Evolutionary conservation across 139 green algal species (phyloP), one percentile per base, ranked within the genome.

Genomic region (Limnomonas spitsbergensis): DNA sequence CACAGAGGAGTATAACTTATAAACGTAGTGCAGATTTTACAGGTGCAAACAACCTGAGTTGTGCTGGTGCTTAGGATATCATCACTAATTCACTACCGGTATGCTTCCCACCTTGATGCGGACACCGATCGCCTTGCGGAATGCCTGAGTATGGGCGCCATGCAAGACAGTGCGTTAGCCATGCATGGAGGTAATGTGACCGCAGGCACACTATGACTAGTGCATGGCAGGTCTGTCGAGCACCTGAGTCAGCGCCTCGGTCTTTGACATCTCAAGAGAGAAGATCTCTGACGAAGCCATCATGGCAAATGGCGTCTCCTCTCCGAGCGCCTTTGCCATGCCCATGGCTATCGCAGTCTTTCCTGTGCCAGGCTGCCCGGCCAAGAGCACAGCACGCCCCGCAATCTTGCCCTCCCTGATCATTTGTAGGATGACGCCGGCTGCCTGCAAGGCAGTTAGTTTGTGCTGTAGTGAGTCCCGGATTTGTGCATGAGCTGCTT

Each of bases 331-430:
- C 78, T 98, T 98, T 2, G 94, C 92, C 91, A 99, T 97, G 37
- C 94, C 90, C 94, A 98, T 98, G 29, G 95, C 95, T 61, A 98
- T 98, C 40, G 95, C 95, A 1, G 95, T 99, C 85, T 98, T 98
- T 40, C 95, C 95, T 2, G 96, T 98, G 54, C 96, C 96, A 0
- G 96, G 95, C 87, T 97, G 93, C 0, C 96, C 96, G 0, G 95
- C 96, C 40, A 99, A 77, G 66, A 99, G 86, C 66, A 99, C 92
- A 4, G 88, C 96, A 2, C 96, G 84, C 0, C 96, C 96, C 2
- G 96, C 96, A 80, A 99, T 99, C 74, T 95, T 94, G 29, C 96
- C 96, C 37, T 97, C 93, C 53, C 88, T 91, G 78, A 99, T 98
- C 95, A 99, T 98, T 52, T 93, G 82, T 27, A 96, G 74, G 66